Conservation (phyloP, 257 asterid genomes). For the Perilla frutescens region DNA sequence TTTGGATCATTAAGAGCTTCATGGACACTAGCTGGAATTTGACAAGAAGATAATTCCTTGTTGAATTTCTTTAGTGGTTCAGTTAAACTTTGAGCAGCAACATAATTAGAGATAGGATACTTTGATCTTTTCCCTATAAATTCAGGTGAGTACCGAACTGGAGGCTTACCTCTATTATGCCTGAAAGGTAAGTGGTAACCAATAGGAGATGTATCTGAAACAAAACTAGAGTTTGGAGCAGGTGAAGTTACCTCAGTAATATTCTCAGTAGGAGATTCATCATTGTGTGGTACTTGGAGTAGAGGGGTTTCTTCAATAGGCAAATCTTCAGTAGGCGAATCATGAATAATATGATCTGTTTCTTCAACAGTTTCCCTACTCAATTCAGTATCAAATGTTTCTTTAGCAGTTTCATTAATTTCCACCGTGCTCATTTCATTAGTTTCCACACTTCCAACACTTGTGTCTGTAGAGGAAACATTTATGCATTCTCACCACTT, state of each 20-base stretch:
- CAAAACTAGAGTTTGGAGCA: no score
- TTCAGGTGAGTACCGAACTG: background rate
- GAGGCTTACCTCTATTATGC: constrained; percentile 4
- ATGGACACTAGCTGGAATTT: background rate
- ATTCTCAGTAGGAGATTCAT: constrained; percentile 1
- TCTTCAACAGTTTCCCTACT: no score
- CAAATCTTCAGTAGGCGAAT: background rate
- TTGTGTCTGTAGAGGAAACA: no score
- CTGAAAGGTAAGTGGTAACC: background rate
- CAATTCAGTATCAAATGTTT: no score
- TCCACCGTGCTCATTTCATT: no score
- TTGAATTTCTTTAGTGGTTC: background rate
- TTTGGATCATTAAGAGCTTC: background rate
- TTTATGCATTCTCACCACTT: no score
- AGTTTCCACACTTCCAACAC: background rate
- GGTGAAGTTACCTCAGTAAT: background rate
- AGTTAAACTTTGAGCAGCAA: background rate
- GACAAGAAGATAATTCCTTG: background rate
- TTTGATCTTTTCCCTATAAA: background rate
- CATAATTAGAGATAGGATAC: background rate
- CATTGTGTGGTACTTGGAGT: background rate
- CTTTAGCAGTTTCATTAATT: no score
- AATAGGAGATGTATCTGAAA: background rate
- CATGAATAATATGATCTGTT: background rate
- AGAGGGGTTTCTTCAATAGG: background rate